These are phyloP conservation scores for Torulaspora delbrueckii DNA, from an alignment of 805 yeast genomes.

Conservation along the genomic window DNA sequence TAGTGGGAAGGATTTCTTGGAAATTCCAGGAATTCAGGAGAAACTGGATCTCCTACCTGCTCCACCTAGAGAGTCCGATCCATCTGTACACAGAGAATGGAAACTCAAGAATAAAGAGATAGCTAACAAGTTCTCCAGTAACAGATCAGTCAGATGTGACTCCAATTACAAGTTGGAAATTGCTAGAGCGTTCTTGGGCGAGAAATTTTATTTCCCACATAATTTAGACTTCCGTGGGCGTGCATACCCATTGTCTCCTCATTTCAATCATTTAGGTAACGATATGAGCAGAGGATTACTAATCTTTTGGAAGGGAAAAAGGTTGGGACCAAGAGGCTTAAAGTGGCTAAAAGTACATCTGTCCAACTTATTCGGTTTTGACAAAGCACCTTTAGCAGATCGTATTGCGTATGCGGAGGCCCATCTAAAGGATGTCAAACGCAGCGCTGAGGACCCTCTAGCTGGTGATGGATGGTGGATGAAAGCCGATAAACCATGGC, in stretches of 20 bases:
- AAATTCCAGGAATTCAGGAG: conserved; percentile 59
- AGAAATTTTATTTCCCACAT: conserved; percentile 72
- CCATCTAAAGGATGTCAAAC: conserved; percentile 49
- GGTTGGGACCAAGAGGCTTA: conserved; percentile 59
- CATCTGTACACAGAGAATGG: conserved; percentile 64
- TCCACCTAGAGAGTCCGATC: conserved; percentile 67
- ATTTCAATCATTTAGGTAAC: conserved; percentile 75
- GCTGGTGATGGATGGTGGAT: conserved; percentile 60
- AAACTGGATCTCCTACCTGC: conserved; percentile 47
- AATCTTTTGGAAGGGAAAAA: conserved; percentile 72
- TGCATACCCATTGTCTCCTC: conserved; percentile 77
- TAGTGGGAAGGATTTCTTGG: conserved; percentile 65
- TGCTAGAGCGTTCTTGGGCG: conserved; percentile 87
- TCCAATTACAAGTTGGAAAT: conserved; percentile 89
- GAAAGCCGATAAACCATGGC: conserved; percentile 80
- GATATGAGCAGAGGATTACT: conserved; percentile 71
- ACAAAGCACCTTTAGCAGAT: conserved; percentile 62
- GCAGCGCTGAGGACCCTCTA: conserved; percentile 61
- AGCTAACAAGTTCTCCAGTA: conserved; percentile 56
- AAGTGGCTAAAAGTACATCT: conserved; percentile 73
- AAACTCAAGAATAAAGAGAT: conserved; percentile 53
- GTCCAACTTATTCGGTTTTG: conserved; percentile 69
- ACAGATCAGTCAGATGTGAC: conserved; percentile 88
- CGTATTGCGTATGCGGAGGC: conserved; percentile 57
- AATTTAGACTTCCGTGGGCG: conserved; percentile 80